phyloP scores from a whole-genome alignment of 768 basidiomycete genomes.

The Crepidotus variabilis region DNA sequence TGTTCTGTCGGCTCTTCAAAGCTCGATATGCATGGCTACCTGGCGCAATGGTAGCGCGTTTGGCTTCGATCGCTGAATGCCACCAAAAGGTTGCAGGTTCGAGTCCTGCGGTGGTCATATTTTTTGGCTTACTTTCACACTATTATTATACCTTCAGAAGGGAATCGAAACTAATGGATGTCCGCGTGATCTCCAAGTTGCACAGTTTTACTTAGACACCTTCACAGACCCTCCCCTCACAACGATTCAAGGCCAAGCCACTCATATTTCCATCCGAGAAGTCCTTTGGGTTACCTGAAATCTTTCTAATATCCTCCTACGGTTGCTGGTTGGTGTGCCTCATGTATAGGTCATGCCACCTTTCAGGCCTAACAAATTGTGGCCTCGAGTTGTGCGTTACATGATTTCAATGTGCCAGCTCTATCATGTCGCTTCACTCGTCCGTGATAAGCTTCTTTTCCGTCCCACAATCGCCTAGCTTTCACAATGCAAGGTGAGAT shows the following conservation, averaged over 20 bases:
- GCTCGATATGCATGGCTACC: conserved; percentile 46
- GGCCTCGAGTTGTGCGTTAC: neutral
- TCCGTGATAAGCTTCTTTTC: neutral
- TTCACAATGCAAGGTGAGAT: neutral
- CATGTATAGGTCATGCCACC: neutral
- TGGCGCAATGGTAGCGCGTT: conserved; percentile 96
- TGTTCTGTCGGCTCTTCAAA: too few relatives aligned
- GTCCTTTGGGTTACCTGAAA: neutral
- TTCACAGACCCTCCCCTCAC: neutral
- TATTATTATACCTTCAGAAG: neutral
- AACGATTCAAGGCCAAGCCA: too few relatives aligned
- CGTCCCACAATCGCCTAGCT: too few relatives aligned
- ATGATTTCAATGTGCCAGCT: neutral
- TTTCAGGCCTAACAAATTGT: neutral
- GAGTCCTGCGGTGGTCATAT: conserved; percentile 88
- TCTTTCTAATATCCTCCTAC: neutral
- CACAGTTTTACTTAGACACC: neutral
- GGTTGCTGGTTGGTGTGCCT: neutral
- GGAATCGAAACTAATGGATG: neutral
- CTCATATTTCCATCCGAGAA: neutral
- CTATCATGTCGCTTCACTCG: neutral
- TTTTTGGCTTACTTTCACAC: conserved; percentile 7
- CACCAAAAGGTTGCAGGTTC: conserved; percentile 96
- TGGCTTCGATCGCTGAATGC: conserved; percentile 79
- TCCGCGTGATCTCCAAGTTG: neutral